phyloP scores from a whole-genome alignment of 2,329 filamentous ascomycete species.

The Grosmannia serpens region DNA sequence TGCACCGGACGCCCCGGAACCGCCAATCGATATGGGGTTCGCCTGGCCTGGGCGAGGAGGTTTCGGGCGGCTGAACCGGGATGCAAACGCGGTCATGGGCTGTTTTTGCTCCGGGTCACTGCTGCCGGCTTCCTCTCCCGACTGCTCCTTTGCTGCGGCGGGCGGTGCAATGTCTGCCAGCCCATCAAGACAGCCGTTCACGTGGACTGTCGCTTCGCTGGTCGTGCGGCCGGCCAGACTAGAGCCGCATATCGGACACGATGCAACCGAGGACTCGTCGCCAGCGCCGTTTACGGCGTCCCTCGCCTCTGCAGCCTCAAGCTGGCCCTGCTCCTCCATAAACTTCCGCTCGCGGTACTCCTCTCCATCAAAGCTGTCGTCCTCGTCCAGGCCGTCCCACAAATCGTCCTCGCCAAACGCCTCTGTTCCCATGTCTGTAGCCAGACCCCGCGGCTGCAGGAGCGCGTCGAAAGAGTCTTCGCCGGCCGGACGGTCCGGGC shows the following conservation, averaged over 20 bases:
- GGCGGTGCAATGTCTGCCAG: background rate
- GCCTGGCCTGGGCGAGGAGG: conserved; percentile 69
- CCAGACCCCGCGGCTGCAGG: background rate
- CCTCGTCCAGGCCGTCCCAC: conserved; percentile 36
- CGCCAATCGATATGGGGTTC: conserved; percentile 57
- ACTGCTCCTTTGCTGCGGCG: background rate
- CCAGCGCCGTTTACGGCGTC: conserved; percentile 21
- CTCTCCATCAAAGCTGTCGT: conserved; percentile 28
- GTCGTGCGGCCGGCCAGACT: conserved; percentile 46
- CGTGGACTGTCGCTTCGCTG: conserved; percentile 68
- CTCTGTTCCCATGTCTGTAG: background rate
- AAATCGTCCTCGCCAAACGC: conserved; percentile 7
- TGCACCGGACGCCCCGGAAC: conserved; percentile 9
- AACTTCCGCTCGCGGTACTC: conserved; percentile 50
- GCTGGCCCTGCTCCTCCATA: conserved; percentile 63
- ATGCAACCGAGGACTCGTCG: conserved; percentile 22
- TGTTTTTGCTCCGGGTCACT: conserved; percentile 18
- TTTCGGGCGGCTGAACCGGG: conserved; percentile 54
- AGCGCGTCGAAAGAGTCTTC: background rate
- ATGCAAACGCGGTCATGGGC: conserved; percentile 27
- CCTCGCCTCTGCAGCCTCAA: conserved; percentile 47
- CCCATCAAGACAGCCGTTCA: conserved; percentile 83
- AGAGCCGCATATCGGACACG: conserved; percentile 69
- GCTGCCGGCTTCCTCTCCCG: background rate
- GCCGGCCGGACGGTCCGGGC: background rate